These are phyloP conservation scores for Euphorbia peplus DNA, from an alignment of 345 rosid species.

Conservation along the genomic window DNA sequence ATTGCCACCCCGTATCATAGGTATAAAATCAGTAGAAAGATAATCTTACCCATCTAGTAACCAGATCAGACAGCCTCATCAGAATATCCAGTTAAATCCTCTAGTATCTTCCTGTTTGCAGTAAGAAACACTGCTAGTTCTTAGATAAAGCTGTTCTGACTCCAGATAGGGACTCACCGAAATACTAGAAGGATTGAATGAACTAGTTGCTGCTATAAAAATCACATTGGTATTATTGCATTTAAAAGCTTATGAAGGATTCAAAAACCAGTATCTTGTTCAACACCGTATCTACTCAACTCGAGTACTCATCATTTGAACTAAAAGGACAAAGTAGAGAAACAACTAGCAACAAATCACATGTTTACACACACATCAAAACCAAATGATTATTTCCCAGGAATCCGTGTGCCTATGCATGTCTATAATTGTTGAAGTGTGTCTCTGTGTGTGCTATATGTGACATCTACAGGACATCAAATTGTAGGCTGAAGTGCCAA, in stretches of 20 bases:
- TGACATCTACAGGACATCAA: not conserved
- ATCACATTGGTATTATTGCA: not conserved
- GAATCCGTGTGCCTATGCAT: not conserved
- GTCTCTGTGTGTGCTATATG: too few species aligned
- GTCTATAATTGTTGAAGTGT: not conserved
- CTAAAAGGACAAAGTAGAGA: not conserved
- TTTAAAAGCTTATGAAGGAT: not conserved
- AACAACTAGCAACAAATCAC: not conserved
- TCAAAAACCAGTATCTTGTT: not conserved
- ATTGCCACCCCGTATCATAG: too few species aligned
- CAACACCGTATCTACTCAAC: not conserved
- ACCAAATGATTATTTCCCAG: not conserved
- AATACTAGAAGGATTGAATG: too few species aligned
- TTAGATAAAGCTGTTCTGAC: too few species aligned
- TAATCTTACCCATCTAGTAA: too few species aligned
- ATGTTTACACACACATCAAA: not conserved
- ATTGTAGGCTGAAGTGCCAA: not conserved
- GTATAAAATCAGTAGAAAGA: too few species aligned
- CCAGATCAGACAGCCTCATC: too few species aligned
- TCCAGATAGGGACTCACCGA: too few species aligned
- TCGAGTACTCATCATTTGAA: not conserved
- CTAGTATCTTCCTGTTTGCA: too few species aligned
- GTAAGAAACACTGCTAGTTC: too few species aligned
- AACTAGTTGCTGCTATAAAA: not conserved
- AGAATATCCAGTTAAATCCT: too few species aligned